Percentiles rank a stretch among this genome's conserved stretches.
phyloP scores from a whole-genome alignment of 75 land plant species.

The Adiantum capillusveneris region DNA sequence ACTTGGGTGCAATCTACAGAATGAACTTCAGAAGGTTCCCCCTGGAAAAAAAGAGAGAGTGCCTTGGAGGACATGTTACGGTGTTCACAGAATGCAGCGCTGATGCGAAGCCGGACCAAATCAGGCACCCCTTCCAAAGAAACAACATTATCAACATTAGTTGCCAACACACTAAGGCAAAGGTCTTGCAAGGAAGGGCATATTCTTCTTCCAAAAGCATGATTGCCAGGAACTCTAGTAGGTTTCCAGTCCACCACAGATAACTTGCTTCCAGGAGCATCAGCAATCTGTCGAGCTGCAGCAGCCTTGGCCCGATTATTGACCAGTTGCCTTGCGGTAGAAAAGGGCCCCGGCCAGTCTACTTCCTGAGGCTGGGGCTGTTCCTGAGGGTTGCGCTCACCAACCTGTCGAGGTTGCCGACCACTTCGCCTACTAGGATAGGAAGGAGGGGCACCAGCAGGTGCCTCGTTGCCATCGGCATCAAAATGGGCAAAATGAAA shows the following conservation, averaged over 20 bases:
- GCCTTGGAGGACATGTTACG: constrained; percentile 38
- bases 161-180: constrained; percentile 28
- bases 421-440: background rate
- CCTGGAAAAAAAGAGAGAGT: constrained; percentile 28
- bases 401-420: background rate
- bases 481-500: constrained; percentile 19
- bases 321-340: constrained; percentile 60
- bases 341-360: constrained; percentile 89
- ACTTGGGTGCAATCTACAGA: constrained; percentile 57
- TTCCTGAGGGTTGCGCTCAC: background rate
- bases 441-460: background rate
- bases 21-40: constrained; percentile 40
- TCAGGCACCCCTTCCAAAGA: constrained; percentile 61
- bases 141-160: constrained; percentile 44
- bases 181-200: constrained; percentile 38
- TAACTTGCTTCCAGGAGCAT: background rate
- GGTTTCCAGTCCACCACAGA: constrained; percentile 22
- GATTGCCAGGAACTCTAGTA: constrained; percentile 8
- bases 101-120: constrained; percentile 23
- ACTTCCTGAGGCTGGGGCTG: background rate
- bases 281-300: constrained; percentile 8
- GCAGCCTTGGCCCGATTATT: constrained; percentile 31
- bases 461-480: constrained; percentile 7
- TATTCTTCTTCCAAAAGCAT: background rate
- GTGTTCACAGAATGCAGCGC: constrained; percentile 33